Conservation (phyloP, 331 rosid species). For the Quercus lobata region DNA sequence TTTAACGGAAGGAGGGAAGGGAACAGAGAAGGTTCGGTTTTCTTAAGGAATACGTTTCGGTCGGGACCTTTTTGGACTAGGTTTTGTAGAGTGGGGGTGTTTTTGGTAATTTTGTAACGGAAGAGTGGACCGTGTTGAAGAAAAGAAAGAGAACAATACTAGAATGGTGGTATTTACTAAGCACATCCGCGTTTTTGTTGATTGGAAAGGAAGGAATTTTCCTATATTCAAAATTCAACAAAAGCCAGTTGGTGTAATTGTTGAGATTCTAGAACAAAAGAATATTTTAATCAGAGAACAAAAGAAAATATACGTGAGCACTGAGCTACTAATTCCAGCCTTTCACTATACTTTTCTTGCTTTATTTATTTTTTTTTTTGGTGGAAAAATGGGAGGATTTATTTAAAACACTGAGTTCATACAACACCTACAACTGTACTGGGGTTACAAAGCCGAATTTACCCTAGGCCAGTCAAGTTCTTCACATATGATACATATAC, state of each 20-base stretch:
- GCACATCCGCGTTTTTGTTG: not conserved
- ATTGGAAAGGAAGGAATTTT: too few species aligned
- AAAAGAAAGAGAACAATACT: not conserved
- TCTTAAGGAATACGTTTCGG: not conserved
- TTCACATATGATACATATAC: too few species aligned
- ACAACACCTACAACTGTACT: too few species aligned
- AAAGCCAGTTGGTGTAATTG: not conserved
- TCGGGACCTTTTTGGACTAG: not conserved
- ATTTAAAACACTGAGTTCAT: too few species aligned
- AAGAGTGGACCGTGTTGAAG: not conserved
- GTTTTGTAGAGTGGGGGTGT: not conserved
- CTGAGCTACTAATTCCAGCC: not conserved
- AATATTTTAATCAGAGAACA: not conserved
- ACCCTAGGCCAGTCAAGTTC: too few species aligned
- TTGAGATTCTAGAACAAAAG: not conserved
- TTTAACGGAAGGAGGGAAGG: too few species aligned
- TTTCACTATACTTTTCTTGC: not conserved
- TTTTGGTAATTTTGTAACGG: not conserved
- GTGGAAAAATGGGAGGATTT: too few species aligned
- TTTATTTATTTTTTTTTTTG: too few species aligned
- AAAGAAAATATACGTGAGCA: not conserved
- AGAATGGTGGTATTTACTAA: too few species aligned
- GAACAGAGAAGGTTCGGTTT: not conserved
- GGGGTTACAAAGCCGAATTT: too few species aligned
- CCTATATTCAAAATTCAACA: not conserved